A percentile compares a stretch with the other conserved stretches of the same genome.
Evolutionary conservation across 1,284 basidiomycete species (phyloP).

Genomic region (Sphagnurus paluster): DNA sequence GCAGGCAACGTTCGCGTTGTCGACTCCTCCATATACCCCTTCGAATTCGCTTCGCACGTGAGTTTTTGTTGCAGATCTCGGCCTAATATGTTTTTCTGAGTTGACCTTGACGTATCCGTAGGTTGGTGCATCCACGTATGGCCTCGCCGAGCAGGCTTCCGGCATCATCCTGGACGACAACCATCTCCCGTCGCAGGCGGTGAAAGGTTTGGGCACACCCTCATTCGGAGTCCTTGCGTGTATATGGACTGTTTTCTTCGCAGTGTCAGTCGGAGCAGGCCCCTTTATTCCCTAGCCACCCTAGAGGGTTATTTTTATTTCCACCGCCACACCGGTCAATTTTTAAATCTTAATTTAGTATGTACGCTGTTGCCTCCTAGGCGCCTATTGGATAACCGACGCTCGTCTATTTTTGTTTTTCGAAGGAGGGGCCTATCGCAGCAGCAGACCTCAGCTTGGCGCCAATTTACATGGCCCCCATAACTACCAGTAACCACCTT

Average conservation of each 20-base stretch:
- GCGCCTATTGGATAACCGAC: no score
- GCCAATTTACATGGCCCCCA: no score
- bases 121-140: slow-evolving; percentile 62
- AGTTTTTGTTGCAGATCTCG: slow-evolving; percentile 28
- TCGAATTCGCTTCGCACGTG: slow-evolving; percentile 52
- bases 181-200: not conserved
- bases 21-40: slow-evolving; percentile 54
- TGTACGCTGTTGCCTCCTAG: no score
- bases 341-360: not conserved
- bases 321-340: not conserved
- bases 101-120: slow-evolving; percentile 21
- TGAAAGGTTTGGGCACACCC: slow-evolving; percentile 1
- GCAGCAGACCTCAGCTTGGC: no score
- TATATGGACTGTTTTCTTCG: slow-evolving; percentile 5
- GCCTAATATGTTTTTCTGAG: not conserved
- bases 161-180: slow-evolving; percentile 43
- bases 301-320: not conserved
- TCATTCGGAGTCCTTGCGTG: not conserved
- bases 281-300: slow-evolving; percentile 2
- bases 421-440: no score
- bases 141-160: slow-evolving; percentile 68
- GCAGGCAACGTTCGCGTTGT: slow-evolving; percentile 49
- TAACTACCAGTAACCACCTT: no score
- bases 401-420: no score
- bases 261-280: slow-evolving; percentile 4